Base-by-base conservation (phyloP, 1,139 yeast species). In the Suzukiozyma palmioleophila region DNA sequence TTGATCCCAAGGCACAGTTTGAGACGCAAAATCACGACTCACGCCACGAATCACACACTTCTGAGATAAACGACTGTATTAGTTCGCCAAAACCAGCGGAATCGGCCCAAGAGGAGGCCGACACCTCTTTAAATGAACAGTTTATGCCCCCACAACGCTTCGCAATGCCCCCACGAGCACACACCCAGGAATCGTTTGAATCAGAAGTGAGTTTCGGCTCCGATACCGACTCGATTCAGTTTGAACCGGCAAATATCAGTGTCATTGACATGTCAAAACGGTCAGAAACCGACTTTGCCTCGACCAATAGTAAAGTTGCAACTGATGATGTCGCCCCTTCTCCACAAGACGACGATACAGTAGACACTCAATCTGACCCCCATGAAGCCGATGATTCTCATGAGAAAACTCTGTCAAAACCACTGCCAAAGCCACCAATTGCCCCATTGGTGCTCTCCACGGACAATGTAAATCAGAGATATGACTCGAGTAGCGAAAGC, bases 151-250 rank as follows among this genome's bases (percentile, higher is more conserved):
- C 31, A 8, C 10, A 13, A 13, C 8, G n/a, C n/a, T 28, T 28
- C n/a, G 31, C 6, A 4, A 12, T 12, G 4, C 37, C 33, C 21
- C 11, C 33, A 3, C 27, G 29, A 22, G 21, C 34, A 3, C 26
- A 32, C n/a, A n/a, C 8, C 13, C 50, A 50, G 3, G 67, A 58
- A 12, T 60, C 72, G 8, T 69, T 70, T 3, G 42, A 44, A 21
- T 62, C 67, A 1, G 71, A 66, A 12, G 48, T 46, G 37, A 66
- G 71, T 42, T 66, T 54, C 42, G 56, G 51, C 32, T 64, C 71
- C 0, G 73, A 66, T 40, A 41, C 47, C 11, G 73, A 67, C 46
- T 33, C 36, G 3, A 33, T 33, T n/a, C 36, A 67, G 40, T 36
- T 53, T 33, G 74, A 68, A 43, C 69, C 69, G 1, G 48, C 48